These are phyloP conservation scores for Cinnamomum chago DNA, from an alignment of 164 flowering plant species.

Conservation along the genomic window DNA sequence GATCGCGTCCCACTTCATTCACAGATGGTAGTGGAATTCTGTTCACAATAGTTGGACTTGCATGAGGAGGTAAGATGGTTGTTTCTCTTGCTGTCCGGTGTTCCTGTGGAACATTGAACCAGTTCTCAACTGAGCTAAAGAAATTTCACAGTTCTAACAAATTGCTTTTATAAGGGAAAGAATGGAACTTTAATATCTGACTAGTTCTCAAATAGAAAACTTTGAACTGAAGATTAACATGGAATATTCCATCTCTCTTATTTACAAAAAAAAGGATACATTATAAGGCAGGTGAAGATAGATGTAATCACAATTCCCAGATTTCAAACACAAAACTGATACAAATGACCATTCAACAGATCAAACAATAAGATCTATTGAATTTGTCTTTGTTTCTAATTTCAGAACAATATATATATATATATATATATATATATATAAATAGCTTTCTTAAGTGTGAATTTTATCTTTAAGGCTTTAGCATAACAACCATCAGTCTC, in stretches of 20 bases:
- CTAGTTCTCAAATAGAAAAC: background rate
- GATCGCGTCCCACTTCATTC: constrained; percentile 18
- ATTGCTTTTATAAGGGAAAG: background rate
- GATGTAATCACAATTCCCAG: no score
- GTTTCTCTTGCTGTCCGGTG: constrained; percentile 33
- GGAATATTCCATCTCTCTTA: background rate
- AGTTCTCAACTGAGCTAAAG: background rate
- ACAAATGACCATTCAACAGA: no score
- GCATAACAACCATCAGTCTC: no score
- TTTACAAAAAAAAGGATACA: background rate
- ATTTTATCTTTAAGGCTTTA: no score
- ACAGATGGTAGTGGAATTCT: constrained; percentile 21
- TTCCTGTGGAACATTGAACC: constrained; percentile 37
- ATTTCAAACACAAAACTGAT: no score
- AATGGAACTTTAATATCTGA: no score
- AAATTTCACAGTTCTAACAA: background rate
- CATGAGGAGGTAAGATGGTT: constrained; percentile 15
- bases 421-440: no score
- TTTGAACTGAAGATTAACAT: background rate
- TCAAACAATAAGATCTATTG: no score
- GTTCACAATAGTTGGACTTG: constrained; percentile 6
- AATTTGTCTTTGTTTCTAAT: no score
- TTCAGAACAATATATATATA: no score
- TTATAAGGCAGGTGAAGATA: background rate
- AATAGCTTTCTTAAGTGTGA: no score